Base-by-base conservation (phyloP, 2,329 filamentous ascomycete species). In the Aspergillus sp. region DNA sequence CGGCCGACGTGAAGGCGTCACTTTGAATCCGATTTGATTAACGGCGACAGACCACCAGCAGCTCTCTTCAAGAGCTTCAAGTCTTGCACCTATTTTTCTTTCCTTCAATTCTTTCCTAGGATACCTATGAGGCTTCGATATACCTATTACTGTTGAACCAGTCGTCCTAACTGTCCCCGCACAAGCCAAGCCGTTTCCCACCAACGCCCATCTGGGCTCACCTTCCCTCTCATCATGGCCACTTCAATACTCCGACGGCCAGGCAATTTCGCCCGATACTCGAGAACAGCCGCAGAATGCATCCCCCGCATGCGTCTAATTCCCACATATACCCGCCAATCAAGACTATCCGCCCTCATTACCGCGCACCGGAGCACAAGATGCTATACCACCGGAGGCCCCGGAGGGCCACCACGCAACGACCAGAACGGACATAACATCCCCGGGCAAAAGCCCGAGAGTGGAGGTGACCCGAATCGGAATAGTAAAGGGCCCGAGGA, bases 191-290 rank as follows among this genome's bases (percentile, higher is more conserved):
- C 37, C 32, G 33, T 44, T 55, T 54, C 49, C 55, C 50, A 50
- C 57, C 52, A 53, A 59, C 54, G 49, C 49, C 62, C 61, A 20
- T 62, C 53, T 52, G 61, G 64, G 62, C 61, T 62, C 52, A 54
- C 51, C 53, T 57, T 61, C 60, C 60, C 17, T 19, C 67, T 66
- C 70, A 74, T 66, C 69, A 86, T 86, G 84, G 82, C 82, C 66
- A 80, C 80, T 61, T 74, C 25, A 30, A 12, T 84, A 61, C 72
- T 86, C 57, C 80, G 83, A 67, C 81, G 82, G 68, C 78, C 83
- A 66, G 80, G 81, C 73, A 79, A 81, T 67, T 71, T 86, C 65
- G 80, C 81, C 70, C 78, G 79, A 66, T 74, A 82, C 62, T 79
- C 80, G 50, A 78, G 78, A 67, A 71, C 77, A 57, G 76, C 76